phyloP scores from a whole-genome alignment of 352 stramenopile species.

The Pythium apleroticum region DNA sequence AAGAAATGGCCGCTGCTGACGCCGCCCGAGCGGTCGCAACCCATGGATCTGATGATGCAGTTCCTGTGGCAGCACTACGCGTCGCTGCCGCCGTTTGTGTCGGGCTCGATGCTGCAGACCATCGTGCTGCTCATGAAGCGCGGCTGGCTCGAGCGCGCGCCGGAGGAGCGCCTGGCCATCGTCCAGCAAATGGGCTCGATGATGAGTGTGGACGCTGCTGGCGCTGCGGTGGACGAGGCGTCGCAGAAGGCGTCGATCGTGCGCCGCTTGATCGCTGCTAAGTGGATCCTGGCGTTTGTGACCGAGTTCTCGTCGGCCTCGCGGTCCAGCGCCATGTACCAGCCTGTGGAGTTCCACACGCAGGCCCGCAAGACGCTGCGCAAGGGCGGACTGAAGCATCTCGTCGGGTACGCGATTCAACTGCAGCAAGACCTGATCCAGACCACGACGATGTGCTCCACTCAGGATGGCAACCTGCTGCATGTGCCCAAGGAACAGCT shows the following conservation, averaged over 20 bases:
- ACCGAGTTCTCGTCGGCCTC: slow-evolving; percentile 85
- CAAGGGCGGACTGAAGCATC: slow-evolving; percentile 54
- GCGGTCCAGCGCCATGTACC: slow-evolving; percentile 72
- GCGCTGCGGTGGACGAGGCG: slow-evolving; percentile 2
- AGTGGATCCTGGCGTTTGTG: slow-evolving; percentile 83
- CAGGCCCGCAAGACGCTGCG: slow-evolving; percentile 64
- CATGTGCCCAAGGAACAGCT: slow-evolving; percentile 59
- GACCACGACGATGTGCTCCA: slow-evolving; percentile 51
- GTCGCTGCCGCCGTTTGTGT: slow-evolving; percentile 56
- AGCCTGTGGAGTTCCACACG: slow-evolving; percentile 84
- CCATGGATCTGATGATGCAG: slow-evolving; percentile 77
- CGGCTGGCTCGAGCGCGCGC: slow-evolving; percentile 70
- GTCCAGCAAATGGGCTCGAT: slow-evolving; percentile 76
- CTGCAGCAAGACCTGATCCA: slow-evolving; percentile 74
- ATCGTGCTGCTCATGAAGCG: slow-evolving; percentile 80
- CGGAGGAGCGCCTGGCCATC: slow-evolving; percentile 50
- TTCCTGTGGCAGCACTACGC: slow-evolving; percentile 66
- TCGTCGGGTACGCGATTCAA: slow-evolving; percentile 60
- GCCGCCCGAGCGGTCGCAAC: slow-evolving; percentile 46
- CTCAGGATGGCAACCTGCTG: slow-evolving; percentile 32
- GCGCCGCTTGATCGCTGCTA: slow-evolving; percentile 59
- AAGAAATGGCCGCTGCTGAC: slow-evolving; percentile 59
- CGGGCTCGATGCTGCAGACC: slow-evolving; percentile 60
- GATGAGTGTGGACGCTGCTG: slow-evolving; percentile 29
- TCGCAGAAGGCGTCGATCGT: slow-evolving; percentile 19